Evolutionary conservation across 768 basidiomycete genomes (phyloP), one percentile per base, ranked within the genome.

Genomic region (Boletus vinaceobasis): DNA sequence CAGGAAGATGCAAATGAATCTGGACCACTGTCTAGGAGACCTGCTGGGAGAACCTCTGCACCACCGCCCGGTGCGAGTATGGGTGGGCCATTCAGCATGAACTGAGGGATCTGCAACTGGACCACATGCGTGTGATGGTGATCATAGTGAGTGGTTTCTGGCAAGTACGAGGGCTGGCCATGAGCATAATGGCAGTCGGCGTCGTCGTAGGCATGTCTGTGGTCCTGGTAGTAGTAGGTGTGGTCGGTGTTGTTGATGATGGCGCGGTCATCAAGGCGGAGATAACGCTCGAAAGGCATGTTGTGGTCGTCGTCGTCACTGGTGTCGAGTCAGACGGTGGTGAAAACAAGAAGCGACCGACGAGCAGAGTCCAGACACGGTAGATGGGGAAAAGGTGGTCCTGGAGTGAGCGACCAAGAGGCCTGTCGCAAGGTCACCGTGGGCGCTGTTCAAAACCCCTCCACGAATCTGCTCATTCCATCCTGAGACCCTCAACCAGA

Each of bases 1-100:
- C 85, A 87, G 4, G 74, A 62, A 7, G 77, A 70, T 36, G 74
- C 69, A 19, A 69, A 49, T 10, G 65, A 67, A 67, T 42, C 60
- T 17, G 66, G 48, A 21, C 26, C 15, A 27, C 48, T 60, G 43
- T 60, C 65, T 21, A 67, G 60, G 53, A 78, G 69, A 37, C 76
- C 76, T 4, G 73, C 71, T 11, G 85, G 81, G n/a, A 89, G 65
- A 14, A 86, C 82, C 69, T 90, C 89, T 10, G 85, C 87, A 35
- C 89, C 87, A 23, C 87, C 88, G 21, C 87, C 87, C 2, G 78
- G 82, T 2, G 85, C 85, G 21, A 90, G 77, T 2, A 79, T 77
- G 27, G 88, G 85, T 0, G 79, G 75, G 4, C 78, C 78, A 56
- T 70, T 70, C 61, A 81, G 73, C 71, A 89, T 79, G 66, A 86